Evolutionary conservation across 208 protist species (phyloP).

Genomic region (Perkinsela sp.): DNA sequence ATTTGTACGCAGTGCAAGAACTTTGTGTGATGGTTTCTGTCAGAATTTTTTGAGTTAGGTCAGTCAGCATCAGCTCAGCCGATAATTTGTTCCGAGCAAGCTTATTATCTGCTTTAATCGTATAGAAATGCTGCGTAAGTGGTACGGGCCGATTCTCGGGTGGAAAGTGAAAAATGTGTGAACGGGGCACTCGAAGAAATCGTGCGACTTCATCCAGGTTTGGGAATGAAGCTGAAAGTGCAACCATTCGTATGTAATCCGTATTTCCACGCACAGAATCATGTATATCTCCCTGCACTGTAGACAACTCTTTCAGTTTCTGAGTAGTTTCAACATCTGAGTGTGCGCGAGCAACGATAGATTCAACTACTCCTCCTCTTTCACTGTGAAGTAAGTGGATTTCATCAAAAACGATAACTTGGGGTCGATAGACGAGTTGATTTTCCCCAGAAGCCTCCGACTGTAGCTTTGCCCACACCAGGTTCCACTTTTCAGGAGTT

Average conservation of each 20-base stretch:
- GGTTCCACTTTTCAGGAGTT: constrained; percentile 99
- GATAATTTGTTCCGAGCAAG: neutral
- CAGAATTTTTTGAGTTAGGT: neutral
- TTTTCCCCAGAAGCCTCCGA: constrained; percentile 61
- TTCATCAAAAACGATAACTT: constrained; percentile 85
- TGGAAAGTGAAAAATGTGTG: constrained; percentile 80
- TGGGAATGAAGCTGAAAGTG: constrained; percentile 93
- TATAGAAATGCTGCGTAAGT: constrained; percentile 90
- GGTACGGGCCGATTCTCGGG: constrained; percentile 80
- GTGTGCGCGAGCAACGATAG: constrained; percentile 84
- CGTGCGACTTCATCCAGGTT: constrained; percentile 95
- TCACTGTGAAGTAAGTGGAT: constrained; percentile 97
- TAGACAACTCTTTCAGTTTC: no score
- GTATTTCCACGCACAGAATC: no score
- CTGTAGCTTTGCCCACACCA: constrained; percentile 89
- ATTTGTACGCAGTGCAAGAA: constrained; percentile 52
- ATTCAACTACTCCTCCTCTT: constrained; percentile 93
- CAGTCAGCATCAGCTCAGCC: neutral
- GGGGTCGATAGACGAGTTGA: constrained; percentile 33
- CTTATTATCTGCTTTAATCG: constrained; percentile 76
- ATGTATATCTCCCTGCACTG: no score
- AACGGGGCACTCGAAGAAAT: constrained; percentile 83
- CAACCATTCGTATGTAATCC: constrained; percentile 80
- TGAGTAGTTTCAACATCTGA: constrained; percentile 8
- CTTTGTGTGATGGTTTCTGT: constrained; percentile 41